phyloP scores from a whole-genome alignment of 2,329 filamentous ascomycete species.

The Colletotrichum nymphaeae region DNA sequence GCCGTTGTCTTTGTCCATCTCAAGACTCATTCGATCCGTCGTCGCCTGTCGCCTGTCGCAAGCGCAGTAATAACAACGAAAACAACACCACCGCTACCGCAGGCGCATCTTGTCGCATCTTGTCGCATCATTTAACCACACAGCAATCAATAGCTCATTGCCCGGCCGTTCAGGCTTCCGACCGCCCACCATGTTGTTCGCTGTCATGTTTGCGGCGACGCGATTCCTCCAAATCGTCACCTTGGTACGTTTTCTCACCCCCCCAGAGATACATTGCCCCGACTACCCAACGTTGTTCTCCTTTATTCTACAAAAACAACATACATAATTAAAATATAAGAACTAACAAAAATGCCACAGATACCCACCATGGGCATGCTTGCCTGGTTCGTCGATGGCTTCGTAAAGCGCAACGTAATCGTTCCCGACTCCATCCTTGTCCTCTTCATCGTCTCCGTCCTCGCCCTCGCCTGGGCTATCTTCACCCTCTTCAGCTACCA shows the following conservation, averaged over 20 bases:
- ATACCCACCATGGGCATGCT: conserved; percentile 76
- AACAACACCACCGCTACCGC: background rate
- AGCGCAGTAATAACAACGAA: background rate
- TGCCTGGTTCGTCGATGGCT: conserved; percentile 73
- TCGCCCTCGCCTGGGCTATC: conserved; percentile 72
- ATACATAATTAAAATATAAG: too few relatives aligned
- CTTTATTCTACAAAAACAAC: too few relatives aligned
- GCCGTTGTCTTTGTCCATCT: background rate
- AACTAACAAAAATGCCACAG: conserved; percentile 47
- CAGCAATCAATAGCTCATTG: background rate
- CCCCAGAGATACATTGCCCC: background rate
- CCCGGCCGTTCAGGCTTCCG: background rate
- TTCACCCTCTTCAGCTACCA: conserved; percentile 76
- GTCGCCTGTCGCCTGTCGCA: conserved; percentile 12
- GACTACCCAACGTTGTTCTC: too few relatives aligned
- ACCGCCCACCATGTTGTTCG: conserved; percentile 67
- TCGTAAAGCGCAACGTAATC: conserved; percentile 65
- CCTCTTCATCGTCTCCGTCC: conserved; percentile 74
- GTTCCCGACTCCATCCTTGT: conserved; percentile 73
- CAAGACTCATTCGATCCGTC: background rate
- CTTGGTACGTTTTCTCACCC: conserved; percentile 58
- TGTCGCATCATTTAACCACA: background rate
- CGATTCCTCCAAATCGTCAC: conserved; percentile 72
- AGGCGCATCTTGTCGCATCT: conserved; percentile 18
- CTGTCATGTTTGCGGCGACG: conserved; percentile 71